phyloP scores from a whole-genome alignment of 495 filamentous ascomycete species.

The Terfezia claveryi region DNA sequence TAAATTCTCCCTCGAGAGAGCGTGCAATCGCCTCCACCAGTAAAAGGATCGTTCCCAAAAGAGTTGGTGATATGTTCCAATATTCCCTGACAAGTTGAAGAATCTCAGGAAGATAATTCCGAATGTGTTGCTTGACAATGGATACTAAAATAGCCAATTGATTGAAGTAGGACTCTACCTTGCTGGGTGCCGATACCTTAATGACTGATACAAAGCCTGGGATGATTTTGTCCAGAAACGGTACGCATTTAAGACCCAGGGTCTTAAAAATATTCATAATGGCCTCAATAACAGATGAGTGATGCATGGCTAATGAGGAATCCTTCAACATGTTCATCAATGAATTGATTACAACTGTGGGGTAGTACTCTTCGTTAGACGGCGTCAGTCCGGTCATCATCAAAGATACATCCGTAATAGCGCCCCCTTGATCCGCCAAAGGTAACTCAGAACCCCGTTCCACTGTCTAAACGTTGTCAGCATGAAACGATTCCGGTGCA shows the following conservation, averaged over 20 bases:
- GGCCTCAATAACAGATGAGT: conserved; percentile 89
- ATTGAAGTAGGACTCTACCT: conserved; percentile 88
- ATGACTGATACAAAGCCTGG: conserved; percentile 83
- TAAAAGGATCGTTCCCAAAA: conserved; percentile 75
- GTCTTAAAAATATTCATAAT: conserved; percentile 98
- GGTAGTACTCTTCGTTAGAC: conserved; percentile 93
- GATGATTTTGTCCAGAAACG: conserved; percentile 78
- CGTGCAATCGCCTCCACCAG: conserved; percentile 83
- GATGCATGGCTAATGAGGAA: conserved; percentile 63
- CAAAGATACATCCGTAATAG: conserved; percentile 76
- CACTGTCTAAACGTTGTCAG: conserved; percentile 8
- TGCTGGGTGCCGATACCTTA: conserved; percentile 42
- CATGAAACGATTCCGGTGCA: conserved; percentile 18
- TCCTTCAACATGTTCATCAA: conserved; percentile 80
- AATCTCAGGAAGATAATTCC: conserved; percentile 65
- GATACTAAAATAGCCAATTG: conserved; percentile 79
- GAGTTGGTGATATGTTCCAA: conserved; percentile 52
- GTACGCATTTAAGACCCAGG: conserved; percentile 79
- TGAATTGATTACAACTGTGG: conserved; percentile 91
- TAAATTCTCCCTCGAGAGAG: conserved; percentile 90
- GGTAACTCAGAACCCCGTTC: conserved; percentile 15
- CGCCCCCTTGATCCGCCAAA: conserved; percentile 27
- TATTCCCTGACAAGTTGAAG: conserved; percentile 64
- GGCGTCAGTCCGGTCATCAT: conserved; percentile 97
- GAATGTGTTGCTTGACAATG: conserved; percentile 89